Percentiles rank a stretch among this genome's conserved stretches.
Evolutionary conservation across 495 filamentous ascomycete species (phyloP).

Genomic region (Tuber borchii): DNA sequence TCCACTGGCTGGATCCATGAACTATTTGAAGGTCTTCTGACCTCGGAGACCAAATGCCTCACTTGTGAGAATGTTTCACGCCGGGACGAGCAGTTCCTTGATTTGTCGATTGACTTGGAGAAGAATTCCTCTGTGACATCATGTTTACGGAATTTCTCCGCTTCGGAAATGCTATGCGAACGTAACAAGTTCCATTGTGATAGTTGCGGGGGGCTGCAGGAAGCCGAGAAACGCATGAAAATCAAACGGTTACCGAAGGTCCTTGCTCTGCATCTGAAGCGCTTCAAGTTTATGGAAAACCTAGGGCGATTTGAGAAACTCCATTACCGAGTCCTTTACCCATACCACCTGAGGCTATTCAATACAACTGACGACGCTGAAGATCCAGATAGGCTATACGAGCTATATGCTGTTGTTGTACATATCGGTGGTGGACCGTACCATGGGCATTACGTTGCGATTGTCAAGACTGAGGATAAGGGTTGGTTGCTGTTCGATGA

Average conservation of each 20-base stretch:
- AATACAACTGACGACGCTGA: slow-evolving; percentile 97
- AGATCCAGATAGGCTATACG: slow-evolving; percentile 89
- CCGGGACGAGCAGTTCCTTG: slow-evolving; percentile 88
- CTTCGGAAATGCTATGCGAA: slow-evolving; percentile 98
- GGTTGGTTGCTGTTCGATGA: slow-evolving; percentile 97
- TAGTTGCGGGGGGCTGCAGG: slow-evolving; percentile 90
- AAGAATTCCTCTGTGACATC: slow-evolving; percentile 95
- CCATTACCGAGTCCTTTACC: slow-evolving; percentile 94
- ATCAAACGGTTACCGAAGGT: slow-evolving; percentile 91
- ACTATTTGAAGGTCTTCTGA: slow-evolving; percentile 88
- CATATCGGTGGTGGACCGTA: slow-evolving; percentile 98
- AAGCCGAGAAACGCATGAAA: slow-evolving; percentile 99
- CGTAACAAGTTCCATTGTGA: slow-evolving; percentile 98
- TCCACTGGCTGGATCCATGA: slow-evolving; percentile 91
- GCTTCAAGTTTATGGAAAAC: slow-evolving; percentile 97
- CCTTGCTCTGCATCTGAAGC: slow-evolving; percentile 83
- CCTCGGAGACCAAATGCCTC: slow-evolving; percentile 92
- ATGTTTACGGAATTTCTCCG: slow-evolving; percentile 89
- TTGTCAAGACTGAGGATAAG: slow-evolving; percentile 93
- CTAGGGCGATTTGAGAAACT: slow-evolving; percentile 88
- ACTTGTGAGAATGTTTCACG: slow-evolving; percentile 95
- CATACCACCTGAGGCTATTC: slow-evolving; percentile 91
- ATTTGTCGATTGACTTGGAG: slow-evolving; percentile 91
- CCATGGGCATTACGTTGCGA: slow-evolving; percentile 93
- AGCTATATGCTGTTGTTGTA: slow-evolving; percentile 96